phyloP scores from a whole-genome alignment of 768 basidiomycete species.

The Lepiota brunneoincarnata region DNA sequence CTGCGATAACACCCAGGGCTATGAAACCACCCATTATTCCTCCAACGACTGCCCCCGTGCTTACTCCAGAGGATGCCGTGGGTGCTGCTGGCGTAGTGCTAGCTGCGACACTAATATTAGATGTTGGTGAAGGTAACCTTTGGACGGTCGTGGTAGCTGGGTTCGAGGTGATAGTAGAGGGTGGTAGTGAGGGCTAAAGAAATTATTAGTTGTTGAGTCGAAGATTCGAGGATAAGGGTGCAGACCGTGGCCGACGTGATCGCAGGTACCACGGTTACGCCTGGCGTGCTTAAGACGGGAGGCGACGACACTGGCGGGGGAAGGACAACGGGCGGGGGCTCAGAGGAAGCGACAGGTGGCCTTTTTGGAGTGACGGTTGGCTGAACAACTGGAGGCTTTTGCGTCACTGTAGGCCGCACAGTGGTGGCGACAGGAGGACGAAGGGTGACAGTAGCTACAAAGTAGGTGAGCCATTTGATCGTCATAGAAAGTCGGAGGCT shows the following conservation, averaged over 20 bases:
- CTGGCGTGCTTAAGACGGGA: background rate
- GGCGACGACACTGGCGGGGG: background rate
- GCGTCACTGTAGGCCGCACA: too few relatives aligned
- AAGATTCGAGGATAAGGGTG: background rate
- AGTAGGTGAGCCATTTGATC: background rate
- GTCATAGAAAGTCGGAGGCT: background rate
- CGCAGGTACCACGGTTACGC: background rate
- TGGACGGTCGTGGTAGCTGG: background rate
- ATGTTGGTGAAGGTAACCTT: background rate
- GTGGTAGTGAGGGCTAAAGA: background rate
- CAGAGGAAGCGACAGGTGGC: background rate
- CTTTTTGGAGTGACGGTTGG: background rate
- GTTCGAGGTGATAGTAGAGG: background rate
- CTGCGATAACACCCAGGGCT: constrained; percentile 6
- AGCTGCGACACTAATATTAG: background rate
- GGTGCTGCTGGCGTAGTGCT: background rate
- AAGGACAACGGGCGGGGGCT: background rate
- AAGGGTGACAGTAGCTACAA: background rate
- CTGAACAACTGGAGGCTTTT: background rate
- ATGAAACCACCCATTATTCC: constrained; percentile 7
- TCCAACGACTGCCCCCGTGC: constrained; percentile 7
- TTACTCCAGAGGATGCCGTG: background rate
- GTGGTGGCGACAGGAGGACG: background rate
- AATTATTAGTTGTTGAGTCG: background rate
- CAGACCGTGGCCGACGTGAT: background rate